These are phyloP conservation scores for Komagataella kurtzmanii DNA, from an alignment of 805 yeast species.

Conservation along the genomic window DNA sequence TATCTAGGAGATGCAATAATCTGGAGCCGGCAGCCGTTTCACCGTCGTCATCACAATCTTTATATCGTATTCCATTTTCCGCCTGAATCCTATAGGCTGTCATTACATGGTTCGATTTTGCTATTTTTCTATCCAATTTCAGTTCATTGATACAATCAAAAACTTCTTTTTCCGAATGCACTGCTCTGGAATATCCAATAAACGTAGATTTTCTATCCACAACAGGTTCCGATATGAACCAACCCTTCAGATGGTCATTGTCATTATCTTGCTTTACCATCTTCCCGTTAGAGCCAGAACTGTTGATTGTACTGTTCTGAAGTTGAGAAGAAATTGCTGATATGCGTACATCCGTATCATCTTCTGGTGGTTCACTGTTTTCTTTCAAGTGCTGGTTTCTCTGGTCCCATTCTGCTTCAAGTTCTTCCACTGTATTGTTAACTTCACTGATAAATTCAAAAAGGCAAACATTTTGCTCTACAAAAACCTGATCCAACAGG, in stretches of 20 bases:
- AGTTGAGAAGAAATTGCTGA: background rate
- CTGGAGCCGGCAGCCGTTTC: conserved; percentile 94
- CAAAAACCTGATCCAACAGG: conserved; percentile 38
- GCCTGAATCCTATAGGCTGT: conserved; percentile 70
- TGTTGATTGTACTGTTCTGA: background rate
- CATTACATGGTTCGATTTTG: conserved; percentile 69
- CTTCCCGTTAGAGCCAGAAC: background rate
- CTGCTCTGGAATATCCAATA: conserved; percentile 59
- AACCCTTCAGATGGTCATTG: conserved; percentile 46
- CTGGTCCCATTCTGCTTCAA: background rate
- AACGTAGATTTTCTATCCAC: conserved; percentile 79
- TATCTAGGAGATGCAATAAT: conserved; percentile 51
- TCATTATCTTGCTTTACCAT: conserved; percentile 14
- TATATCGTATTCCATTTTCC: conserved; percentile 41
- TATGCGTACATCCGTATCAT: background rate
- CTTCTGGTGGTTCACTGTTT: conserved; percentile 1
- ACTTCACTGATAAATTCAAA: conserved; percentile 68
- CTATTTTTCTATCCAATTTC: conserved; percentile 50
- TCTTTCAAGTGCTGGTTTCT: background rate
- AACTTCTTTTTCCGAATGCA: conserved; percentile 58
- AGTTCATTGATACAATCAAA: conserved; percentile 33
- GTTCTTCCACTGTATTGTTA: conserved; percentile 33
- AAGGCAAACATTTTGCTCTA: conserved; percentile 56
- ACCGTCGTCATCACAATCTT: conserved; percentile 95
- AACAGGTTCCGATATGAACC: conserved; percentile 70